Base-by-base conservation (phyloP, 768 basidiomycete genomes). In the Polyporus arcularius region DNA sequence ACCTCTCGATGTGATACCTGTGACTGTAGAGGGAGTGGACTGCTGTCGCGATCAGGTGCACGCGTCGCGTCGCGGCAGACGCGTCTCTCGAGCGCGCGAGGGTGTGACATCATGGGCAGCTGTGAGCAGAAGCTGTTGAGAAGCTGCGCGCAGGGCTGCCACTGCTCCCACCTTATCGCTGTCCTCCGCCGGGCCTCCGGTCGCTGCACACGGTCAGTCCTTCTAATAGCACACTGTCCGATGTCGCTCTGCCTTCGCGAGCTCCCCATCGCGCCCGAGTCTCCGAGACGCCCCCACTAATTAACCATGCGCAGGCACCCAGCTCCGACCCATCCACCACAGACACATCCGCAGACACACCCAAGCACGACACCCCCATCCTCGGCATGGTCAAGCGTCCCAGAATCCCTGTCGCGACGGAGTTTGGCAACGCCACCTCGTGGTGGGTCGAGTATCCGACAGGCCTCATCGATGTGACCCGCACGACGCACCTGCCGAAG, bases 381-480 rank as follows among this genome's bases (percentile, higher is more conserved):
- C 72, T 73, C 56, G 78, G 76, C 57, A 83, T 84, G 80, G 70
- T 75, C 51, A 68, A 75, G 52, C 79, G 79, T 54, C 82, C 84
- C 16, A 74, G 59, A 40, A 79, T 87, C 51, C 64, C 74, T 11
- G 59, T 68, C 38, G 73, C 83, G 15, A 76, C 73, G 4, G 80
- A 86, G 70, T 87, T 84, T 64, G 87, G 86, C 35, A 81, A 80
- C 66, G 73, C 77, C 28, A 71, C 74, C 4, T 79, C 76, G 12
- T 88, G 86, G 71, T 88, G 87, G 88, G 82, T 86, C 30, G 87
- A 89, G 70, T 88, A 87, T 67, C 85, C 86, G 12, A 78, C 79
- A 9, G 86, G 87, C 0, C 77, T 88, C 35, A 72, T 89, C 26
- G 86, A 89, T 69, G 72, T 88, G 54, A 82, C 86, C 16, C 81